Conservation (phyloP, 1,139 yeast species). For the Candida glucosophila region DNA sequence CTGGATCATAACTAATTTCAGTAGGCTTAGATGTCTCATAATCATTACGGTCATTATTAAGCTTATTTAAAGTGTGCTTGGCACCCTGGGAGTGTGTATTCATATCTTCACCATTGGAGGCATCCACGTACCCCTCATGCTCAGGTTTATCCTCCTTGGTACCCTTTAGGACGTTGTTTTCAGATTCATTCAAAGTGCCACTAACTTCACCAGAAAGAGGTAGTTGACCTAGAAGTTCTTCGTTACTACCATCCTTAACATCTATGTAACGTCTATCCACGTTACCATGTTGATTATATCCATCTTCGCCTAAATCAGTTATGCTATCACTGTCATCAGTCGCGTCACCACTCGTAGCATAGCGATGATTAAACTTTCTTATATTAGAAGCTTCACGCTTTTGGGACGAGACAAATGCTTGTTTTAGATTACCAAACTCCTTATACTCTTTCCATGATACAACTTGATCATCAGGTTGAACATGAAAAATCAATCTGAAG, state of each 20-base stretch:
- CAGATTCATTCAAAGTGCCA: conserved; percentile 2
- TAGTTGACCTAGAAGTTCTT: conserved; percentile 32
- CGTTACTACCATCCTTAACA: conserved; percentile 20
- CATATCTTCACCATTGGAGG: conserved; percentile 4
- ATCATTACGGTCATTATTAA: background rate
- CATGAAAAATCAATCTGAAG: conserved; percentile 79
- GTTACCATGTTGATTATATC: conserved; percentile 18
- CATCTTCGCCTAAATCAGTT: conserved; percentile 13
- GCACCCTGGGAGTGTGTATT: conserved; percentile 1
- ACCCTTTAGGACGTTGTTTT: conserved; percentile 1
- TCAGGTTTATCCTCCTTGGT: background rate
- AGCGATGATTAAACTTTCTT: conserved; percentile 7
- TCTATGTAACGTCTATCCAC: too few relatives aligned
- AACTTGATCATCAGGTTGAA: conserved; percentile 91
- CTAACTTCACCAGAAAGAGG: conserved; percentile 16
- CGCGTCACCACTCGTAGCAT: conserved; percentile 7
- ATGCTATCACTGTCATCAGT: conserved; percentile 4
- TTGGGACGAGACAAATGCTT: conserved; percentile 50
- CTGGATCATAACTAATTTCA: background rate
- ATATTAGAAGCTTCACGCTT: conserved; percentile 25
- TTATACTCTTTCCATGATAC: conserved; percentile 86
- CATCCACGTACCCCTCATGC: conserved; percentile 4
- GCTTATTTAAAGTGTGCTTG: too few relatives aligned
- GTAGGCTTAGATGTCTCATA: conserved; percentile 1
- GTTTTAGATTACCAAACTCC: conserved; percentile 47